These are phyloP conservation scores for Lepidium didymum DNA, from an alignment of 345 rosid genomes.

Conservation along the genomic window DNA sequence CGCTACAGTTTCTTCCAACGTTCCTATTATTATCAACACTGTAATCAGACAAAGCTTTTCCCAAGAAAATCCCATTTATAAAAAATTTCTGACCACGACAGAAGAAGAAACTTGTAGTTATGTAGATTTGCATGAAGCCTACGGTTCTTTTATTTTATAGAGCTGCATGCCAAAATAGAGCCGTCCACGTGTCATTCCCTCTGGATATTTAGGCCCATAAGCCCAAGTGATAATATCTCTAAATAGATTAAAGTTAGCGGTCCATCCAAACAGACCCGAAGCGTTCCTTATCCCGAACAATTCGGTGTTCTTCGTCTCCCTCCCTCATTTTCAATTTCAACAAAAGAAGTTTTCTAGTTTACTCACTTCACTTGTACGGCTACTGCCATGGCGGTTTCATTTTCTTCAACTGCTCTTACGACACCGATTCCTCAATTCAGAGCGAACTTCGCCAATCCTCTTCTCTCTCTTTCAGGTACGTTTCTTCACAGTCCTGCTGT, in stretches of 20 bases:
- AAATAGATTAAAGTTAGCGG: background rate
- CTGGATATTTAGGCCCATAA: background rate
- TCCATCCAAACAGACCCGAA: background rate
- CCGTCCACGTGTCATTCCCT: background rate
- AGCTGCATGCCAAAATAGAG: background rate
- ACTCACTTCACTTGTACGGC: background rate
- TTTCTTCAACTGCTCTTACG: conserved; percentile 32
- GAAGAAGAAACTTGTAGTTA: background rate
- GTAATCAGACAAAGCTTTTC: background rate
- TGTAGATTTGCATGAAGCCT: background rate
- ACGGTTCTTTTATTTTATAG: no score
- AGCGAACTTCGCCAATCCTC: conserved; percentile 32
- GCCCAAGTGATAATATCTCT: background rate
- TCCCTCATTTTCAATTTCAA: background rate
- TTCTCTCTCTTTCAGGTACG: conserved; percentile 40
- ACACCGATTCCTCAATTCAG: conserved; percentile 33
- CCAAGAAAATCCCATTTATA: background rate
- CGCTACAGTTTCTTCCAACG: background rate
- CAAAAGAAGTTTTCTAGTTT: background rate
- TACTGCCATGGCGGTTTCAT: conserved; percentile 50
- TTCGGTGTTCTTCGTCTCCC: background rate
- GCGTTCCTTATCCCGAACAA: conserved; percentile 15
- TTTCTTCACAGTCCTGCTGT: background rate
- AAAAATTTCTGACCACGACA: background rate
- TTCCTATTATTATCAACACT: background rate